phyloP scores from a whole-genome alignment of 163 green algal genomes.

The Prototheca stagnorum region DNA sequence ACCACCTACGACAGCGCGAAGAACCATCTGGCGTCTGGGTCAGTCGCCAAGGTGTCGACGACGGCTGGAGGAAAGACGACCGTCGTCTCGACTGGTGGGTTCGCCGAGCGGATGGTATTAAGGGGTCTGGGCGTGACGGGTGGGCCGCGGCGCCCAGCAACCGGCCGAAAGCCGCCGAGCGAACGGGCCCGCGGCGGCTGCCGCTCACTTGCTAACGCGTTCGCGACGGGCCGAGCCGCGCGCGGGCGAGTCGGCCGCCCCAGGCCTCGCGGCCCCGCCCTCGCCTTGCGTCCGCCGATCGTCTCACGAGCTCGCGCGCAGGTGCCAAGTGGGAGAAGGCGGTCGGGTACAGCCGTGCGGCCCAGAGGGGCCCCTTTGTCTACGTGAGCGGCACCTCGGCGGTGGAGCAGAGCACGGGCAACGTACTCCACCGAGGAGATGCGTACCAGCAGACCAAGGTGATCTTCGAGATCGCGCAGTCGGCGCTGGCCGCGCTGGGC shows the following conservation, averaged over 20 bases:
- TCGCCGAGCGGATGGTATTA: no score
- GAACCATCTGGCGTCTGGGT: no score
- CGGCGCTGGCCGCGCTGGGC: not conserved
- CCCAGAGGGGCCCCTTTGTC: constrained; percentile 3
- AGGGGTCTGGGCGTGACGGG: no score
- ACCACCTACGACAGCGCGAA: no score
- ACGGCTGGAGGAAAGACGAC: not conserved
- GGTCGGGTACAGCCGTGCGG: constrained; percentile 7
- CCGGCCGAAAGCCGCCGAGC: no score
- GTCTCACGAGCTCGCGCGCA: not conserved
- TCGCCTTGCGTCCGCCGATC: no score
- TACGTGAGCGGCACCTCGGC: constrained; percentile 11
- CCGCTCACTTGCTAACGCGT: no score
- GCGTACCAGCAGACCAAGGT: constrained; percentile 6
- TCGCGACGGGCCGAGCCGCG: no score
- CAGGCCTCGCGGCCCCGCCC: no score
- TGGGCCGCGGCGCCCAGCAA: no score
- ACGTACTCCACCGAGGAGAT: constrained; percentile 9
- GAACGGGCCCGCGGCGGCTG: no score
- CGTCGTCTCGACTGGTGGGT: constrained; percentile 1
- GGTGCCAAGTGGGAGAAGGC: constrained; percentile 7
- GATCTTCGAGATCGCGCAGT: not conserved
- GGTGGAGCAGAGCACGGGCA: constrained; percentile 11
- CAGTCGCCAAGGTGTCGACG: not conserved
- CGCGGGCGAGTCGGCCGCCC: no score